Base-by-base conservation (phyloP, 345 rosid species). In the Limnanthes douglasii region DNA sequence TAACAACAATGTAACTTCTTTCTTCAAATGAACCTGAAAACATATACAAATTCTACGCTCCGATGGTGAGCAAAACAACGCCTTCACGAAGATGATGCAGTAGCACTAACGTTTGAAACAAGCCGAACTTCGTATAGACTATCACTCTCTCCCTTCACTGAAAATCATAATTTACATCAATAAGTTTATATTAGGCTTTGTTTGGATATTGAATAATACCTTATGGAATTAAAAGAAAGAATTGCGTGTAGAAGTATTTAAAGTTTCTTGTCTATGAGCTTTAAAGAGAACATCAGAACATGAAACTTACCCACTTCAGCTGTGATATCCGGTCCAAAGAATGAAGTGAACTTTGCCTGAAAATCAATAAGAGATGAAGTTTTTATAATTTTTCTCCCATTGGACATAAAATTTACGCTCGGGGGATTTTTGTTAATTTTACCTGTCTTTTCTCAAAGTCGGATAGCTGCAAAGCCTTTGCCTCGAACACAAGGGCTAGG, bases 401-500 rank as follows among this genome's bases (percentile, higher is more conserved):
- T n/a, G n/a, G n/a, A n/a, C n/a, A n/a, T n/a, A n/a, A n/a, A n/a
- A n/a, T n/a, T n/a, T n/a, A n/a, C n/a, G n/a, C n/a, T n/a, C n/a
- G n/a, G n/a, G n/a, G 15, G 23, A 15, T 21, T 27, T 21, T 15
- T 31, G 19, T 20, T 14, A 18, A 9, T 11, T 31, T 43, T 60
- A 82, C 95, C 86, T 73, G 90, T 74, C 97, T 72, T 60, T 59
- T 4, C 17, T 83, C 95, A 31, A 83, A 88, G 45, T 88, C 97
- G 23, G 84, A 64, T 48, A 88, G 58, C 59, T 64, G 33, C 41
- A 88, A 58, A 36, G 71, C 66, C 60, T 79, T 79, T 38, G 97
- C 93, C 72, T 68, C 79, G 30, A 88, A 83, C 28, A 66, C 54
- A 54, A 88, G 66, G 50, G 66, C 82, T 25, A 82, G 59, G 50